These are phyloP conservation scores for Odontarrhena argentea DNA, from an alignment of 345 rosid genomes.

Conservation along the genomic window DNA sequence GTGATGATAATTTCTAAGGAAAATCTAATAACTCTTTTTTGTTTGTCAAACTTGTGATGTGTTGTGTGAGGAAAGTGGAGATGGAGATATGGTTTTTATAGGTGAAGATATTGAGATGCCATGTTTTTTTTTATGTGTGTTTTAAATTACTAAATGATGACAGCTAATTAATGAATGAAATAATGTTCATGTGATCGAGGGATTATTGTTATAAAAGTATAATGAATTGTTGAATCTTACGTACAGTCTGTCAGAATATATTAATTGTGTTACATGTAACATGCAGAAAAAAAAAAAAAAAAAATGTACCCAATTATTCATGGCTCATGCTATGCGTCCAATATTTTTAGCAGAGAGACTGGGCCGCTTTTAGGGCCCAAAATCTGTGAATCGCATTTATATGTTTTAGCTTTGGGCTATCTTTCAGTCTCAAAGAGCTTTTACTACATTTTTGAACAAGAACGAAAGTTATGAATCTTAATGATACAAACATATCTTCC, in stretches of 20 bases:
- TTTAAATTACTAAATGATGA: background rate
- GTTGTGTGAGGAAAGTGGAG: slow-evolving; percentile 17
- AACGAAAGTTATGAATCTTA: background rate
- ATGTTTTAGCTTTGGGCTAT: background rate
- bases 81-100: slow-evolving; percentile 20
- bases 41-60: slow-evolving; percentile 26
- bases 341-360: background rate
- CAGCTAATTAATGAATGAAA: background rate
- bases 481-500: background rate
- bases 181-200: background rate
- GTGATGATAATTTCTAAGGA: background rate
- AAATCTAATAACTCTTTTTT: background rate
- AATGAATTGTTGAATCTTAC: background rate
- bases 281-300: background rate
- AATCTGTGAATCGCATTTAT: background rate
- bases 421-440: background rate
- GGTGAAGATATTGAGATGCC: background rate
- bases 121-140: background rate
- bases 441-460: background rate
- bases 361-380: slow-evolving; percentile 9
- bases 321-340: background rate
- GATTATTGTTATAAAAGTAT: background rate
- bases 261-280: slow-evolving; percentile 5
- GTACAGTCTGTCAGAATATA: background rate
- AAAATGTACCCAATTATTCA: no score